These are phyloP conservation scores for Pseudocercospora musae DNA, from an alignment of 2,329 filamentous ascomycete genomes.

Conservation along the genomic window DNA sequence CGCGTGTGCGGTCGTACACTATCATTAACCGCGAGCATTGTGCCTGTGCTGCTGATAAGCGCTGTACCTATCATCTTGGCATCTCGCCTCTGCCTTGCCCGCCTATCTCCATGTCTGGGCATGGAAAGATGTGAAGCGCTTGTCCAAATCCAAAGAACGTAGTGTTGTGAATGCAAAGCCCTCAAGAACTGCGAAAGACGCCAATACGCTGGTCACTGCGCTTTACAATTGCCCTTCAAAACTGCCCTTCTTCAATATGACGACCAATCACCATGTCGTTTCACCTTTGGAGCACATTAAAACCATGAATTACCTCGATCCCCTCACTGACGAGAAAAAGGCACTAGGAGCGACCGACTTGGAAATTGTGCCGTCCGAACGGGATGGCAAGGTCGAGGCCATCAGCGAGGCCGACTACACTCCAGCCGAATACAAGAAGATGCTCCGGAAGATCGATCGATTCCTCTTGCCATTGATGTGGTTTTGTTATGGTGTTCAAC, in stretches of 20 bases:
- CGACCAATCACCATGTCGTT: neutral
- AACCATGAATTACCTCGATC: neutral
- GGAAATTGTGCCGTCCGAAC: slow-evolving; percentile 10
- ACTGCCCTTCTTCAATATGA: neutral
- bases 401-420: slow-evolving; percentile 29
- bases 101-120: neutral
- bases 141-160: neutral
- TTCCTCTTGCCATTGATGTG: slow-evolving; percentile 49
- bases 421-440: slow-evolving; percentile 27
- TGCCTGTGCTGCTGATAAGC: neutral
- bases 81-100: neutral
- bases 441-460: slow-evolving; percentile 42
- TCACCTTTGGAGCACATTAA: neutral
- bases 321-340: slow-evolving; percentile 15
- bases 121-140: neutral
- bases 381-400: slow-evolving; percentile 19
- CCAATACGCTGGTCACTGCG: neutral
- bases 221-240: neutral
- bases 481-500: slow-evolving; percentile 50
- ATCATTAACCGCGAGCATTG: neutral
- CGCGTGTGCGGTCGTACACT: neutral
- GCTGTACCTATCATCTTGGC: neutral
- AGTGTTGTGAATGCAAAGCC: neutral
- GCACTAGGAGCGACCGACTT: slow-evolving; percentile 10
- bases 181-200: neutral